Base-by-base conservation (phyloP, 495 filamentous ascomycete species). In the Rhypophila decipiens region DNA sequence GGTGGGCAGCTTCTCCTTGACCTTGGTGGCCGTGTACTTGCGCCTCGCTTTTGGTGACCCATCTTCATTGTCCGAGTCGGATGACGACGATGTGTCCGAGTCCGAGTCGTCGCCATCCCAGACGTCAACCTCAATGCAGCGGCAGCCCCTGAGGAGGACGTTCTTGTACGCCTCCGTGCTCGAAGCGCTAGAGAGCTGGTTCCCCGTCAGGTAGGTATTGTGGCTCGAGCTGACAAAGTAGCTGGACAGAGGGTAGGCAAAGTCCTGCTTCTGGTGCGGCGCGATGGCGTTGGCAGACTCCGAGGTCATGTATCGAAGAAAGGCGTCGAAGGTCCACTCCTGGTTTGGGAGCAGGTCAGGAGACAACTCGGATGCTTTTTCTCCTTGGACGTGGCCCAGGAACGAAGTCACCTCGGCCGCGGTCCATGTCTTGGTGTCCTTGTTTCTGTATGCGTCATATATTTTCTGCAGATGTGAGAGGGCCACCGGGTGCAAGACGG, bases 191-290 rank as follows among this genome's bases (percentile, higher is more conserved):
- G 82, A 93, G 9, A 97, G 74, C 67, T 97, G 91, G 60, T 96
- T 91, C 0, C 91, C 91, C 0, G 85, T 88, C 50, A 97, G 73
- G 57, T 96, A 97, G 0, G 91, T 96, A 63, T 97, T 97, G 65
- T 97, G 91, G 59, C 88, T 95, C 20, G 85, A 90, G 42, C 83
- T 90, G 51, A 97, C 84, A 59, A 85, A 97, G 70, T 96, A 97
- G 56, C 84, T 87, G 33, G 85, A 85, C 29, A 96, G 71, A 2
- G 89, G 88, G 39, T 76, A 81, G 7, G 69, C 67, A 39, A 79
- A 59, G 58, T 88, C 81, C 39, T 71, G 64, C 8, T 67, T 58
- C 11, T 53, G 45, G 0, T 56, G 55, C 9, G 62, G 67, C 0
- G 65, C 64, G 36, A 74, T 49, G 2, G 70, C 74, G 51, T 68